A percentile compares a stretch with the other conserved stretches of the same genome.
Conservation (phyloP, 345 rosid species). For the Garcia nutans region DNA sequence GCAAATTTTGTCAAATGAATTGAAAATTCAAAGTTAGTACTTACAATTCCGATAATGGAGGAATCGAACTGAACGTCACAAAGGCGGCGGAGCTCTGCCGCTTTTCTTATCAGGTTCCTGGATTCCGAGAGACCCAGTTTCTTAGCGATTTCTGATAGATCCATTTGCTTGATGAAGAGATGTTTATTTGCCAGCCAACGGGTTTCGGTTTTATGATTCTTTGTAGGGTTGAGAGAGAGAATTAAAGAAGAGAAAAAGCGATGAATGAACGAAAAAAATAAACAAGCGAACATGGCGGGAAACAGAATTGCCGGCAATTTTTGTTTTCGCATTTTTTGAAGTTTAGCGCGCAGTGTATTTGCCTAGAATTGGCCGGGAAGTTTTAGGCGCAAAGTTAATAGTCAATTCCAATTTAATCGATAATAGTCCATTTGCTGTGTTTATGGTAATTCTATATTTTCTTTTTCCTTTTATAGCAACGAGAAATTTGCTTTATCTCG, state of each 20-base stretch:
- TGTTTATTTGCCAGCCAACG: not conserved
- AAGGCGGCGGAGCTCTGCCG: slow-evolving; percentile 94
- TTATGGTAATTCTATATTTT: too few species aligned
- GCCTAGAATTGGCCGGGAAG: not conserved
- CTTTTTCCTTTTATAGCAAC: too few species aligned
- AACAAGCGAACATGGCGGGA: slow-evolving; percentile 4
- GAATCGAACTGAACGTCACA: slow-evolving; percentile 91
- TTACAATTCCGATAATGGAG: slow-evolving; percentile 84
- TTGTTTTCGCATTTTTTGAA: not conserved
- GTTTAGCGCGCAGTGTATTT: slow-evolving; percentile 6
- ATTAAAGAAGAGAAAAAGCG: not conserved
- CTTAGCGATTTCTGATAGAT: slow-evolving; percentile 64
- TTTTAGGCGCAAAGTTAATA: slow-evolving; percentile 4
- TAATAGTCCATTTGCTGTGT: not conserved
- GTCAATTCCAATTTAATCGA: not conserved
- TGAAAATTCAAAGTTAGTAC: not conserved
- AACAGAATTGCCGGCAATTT: not conserved
- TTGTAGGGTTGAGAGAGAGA: not conserved
- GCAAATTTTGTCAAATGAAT: not conserved
- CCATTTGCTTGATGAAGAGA: slow-evolving; percentile 40
- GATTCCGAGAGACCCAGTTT: slow-evolving; percentile 69
- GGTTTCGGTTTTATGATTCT: not conserved
- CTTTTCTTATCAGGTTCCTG: slow-evolving; percentile 72
- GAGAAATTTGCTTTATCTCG: too few species aligned
- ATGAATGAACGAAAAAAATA: not conserved